Conservation (phyloP, 139 green algal species). For the Micromonas pusilla region DNA sequence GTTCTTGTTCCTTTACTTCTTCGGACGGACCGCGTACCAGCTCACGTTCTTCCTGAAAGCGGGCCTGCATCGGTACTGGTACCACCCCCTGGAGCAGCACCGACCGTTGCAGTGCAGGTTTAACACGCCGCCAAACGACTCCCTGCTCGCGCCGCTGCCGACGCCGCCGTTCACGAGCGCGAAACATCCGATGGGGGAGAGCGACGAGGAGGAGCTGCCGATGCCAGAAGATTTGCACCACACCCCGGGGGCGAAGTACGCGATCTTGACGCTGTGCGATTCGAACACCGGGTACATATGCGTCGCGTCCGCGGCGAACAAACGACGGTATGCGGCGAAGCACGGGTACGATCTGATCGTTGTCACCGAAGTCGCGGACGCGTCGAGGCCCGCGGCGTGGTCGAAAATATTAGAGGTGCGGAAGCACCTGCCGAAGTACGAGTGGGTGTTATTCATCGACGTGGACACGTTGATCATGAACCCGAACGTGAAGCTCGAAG, state of each 20-base stretch:
- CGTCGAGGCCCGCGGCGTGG: conserved; percentile 1
- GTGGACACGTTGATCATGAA: conserved; percentile 27
- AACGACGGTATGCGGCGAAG: conserved; percentile 3
- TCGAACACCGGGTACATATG: conserved; percentile 13
- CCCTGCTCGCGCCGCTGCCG: neutral
- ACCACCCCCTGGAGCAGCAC: conserved; percentile 4
- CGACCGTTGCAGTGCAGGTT: conserved; percentile 3
- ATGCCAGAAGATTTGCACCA: neutral
- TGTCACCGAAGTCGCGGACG: neutral
- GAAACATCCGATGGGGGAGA: neutral
- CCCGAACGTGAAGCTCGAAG: conserved; percentile 3
- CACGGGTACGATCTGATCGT: conserved; percentile 23
- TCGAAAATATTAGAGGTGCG: conserved; percentile 16
- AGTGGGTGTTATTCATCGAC: conserved; percentile 23
- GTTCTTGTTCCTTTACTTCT: conserved; percentile 9
- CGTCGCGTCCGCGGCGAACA: conserved; percentile 1
- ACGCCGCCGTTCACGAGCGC: neutral
- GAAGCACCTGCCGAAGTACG: conserved; percentile 14
- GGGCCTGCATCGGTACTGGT: neutral
- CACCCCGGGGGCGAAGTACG: neutral
- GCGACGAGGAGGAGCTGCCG: neutral
- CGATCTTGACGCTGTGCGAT: conserved; percentile 17
- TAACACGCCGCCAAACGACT: neutral
- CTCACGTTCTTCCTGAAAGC: conserved; percentile 13
- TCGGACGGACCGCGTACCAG: conserved; percentile 23